Evolutionary conservation across 305 asterid genomes (phyloP), one percentile per base, ranked within the genome.

Genomic region (Rubia balearica): DNA sequence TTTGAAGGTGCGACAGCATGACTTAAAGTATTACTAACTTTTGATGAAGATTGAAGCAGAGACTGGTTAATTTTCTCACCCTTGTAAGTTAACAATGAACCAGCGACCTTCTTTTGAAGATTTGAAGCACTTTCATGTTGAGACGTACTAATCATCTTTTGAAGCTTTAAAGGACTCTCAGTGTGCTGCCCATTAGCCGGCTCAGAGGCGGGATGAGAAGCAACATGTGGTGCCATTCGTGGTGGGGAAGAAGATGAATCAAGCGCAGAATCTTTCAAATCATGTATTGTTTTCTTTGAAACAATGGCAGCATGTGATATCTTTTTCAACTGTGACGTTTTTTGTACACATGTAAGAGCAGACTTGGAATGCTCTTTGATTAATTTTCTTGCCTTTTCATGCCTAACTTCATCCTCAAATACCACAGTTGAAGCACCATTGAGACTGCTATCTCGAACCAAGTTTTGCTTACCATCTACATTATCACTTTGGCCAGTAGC

Each of bases 21-120:
- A 71, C 82, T 70, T 55, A 79, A 79, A 75, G 84, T 72, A 72
- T 83, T 77, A 77, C 81, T 88, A 66, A 83, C 89, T 82, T 84
- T 88, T 24, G 90, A 79, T 74, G 89, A 78, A 41, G 84, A 64
- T 70, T 83, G 91, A 70, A 79, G 65, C 68, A 76, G 81, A 57
- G 87, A 64, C 76, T 82, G 95, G 73, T 75, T 76, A 73, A 65
- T 63, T 85, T 88, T 93, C 82, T 90, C 98, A 75, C 81, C 80
- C 79, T 83, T 90, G 68, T 82, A 84, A 40, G 88, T 79, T 61
- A 74, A 79, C 73, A 75, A 75, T 60, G 89, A 73, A 63, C 80
- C 80, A 42, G 79, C 72, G 76, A 77, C 84, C 79, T 82, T 87
- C 78, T 78, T 85, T 79, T 75, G 91, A 66, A 79, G 67, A 71